Conservation (phyloP, 495 filamentous ascomycete species). For the Aspergillus steynii region DNA sequence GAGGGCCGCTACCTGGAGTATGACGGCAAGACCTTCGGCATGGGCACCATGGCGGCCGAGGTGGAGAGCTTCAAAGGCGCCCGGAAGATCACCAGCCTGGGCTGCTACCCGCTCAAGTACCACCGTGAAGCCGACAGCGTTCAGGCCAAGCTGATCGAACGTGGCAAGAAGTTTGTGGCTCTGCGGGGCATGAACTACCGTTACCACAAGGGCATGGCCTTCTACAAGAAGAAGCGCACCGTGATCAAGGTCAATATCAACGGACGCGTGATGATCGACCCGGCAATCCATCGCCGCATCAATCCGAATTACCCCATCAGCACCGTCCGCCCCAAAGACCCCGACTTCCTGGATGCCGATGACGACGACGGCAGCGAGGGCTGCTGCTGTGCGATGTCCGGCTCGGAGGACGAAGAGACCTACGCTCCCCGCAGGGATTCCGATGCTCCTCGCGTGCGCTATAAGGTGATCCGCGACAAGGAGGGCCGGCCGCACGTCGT, state of each 20-base stretch:
- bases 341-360: conserved; percentile 62
- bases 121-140: conserved; percentile 73
- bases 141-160: conserved; percentile 68
- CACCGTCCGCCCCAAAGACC: conserved; percentile 73
- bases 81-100: conserved; percentile 76
- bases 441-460: conserved; percentile 58
- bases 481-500: conserved; percentile 60
- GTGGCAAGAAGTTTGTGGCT: conserved; percentile 81
- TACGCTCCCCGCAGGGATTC: conserved; percentile 42
- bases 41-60: conserved; percentile 69
- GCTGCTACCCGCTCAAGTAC: conserved; percentile 79
- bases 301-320: conserved; percentile 88
- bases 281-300: conserved; percentile 79
- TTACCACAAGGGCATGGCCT: conserved; percentile 78
- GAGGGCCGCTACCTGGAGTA: conserved; percentile 86
- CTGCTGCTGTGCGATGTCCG: conserved; percentile 48
- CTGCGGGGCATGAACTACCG: conserved; percentile 84
- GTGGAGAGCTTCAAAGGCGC: conserved; percentile 81
- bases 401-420: conserved; percentile 46
- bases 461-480: conserved; percentile 66
- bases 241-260: conserved; percentile 88
- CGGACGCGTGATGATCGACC: conserved; percentile 89
- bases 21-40: conserved; percentile 74
- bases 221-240: conserved; percentile 76
- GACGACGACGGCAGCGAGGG: conserved; percentile 47